A percentile compares a stretch with the other conserved stretches of the same genome.
phyloP scores from a whole-genome alignment of 306 rosid genomes.

The Ochetophila trinervis region DNA sequence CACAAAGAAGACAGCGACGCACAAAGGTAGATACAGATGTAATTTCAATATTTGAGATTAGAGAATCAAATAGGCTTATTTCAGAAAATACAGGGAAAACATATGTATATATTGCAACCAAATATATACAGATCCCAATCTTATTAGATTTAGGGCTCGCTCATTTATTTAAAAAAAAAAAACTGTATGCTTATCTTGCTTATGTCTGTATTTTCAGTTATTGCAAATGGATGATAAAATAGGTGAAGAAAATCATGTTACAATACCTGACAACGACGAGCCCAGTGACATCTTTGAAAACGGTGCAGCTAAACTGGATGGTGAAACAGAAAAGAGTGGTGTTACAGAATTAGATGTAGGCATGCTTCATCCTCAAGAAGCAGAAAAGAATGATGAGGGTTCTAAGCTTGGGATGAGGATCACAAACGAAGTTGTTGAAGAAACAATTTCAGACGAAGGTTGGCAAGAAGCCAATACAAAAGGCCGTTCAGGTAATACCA shows the following conservation, averaged over 20 bases:
- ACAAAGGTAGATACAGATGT: conserved; percentile 57
- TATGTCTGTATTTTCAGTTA: conserved; percentile 35
- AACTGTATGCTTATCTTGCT: too few relatives aligned
- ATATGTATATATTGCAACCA: too few relatives aligned
- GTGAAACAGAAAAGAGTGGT: conserved; percentile 16
- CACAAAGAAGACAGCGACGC: conserved; percentile 78
- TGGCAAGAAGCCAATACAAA: conserved; percentile 96
- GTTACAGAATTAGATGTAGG: conserved; percentile 29
- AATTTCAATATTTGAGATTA: too few relatives aligned
- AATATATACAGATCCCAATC: too few relatives aligned
- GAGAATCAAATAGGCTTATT: too few relatives aligned
- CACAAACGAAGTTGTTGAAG: conserved; percentile 45
- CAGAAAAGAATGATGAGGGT: conserved; percentile 37
- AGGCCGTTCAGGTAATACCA: conserved; percentile 56
- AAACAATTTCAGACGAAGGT: conserved; percentile 71
- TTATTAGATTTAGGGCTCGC: too few relatives aligned
- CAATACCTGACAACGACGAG: conserved; percentile 32
- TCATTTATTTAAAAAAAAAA: too few relatives aligned
- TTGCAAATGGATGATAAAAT: conserved; percentile 47
- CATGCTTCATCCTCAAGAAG: conserved; percentile 34
- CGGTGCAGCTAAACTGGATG: conserved; percentile 23
- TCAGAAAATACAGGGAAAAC: too few relatives aligned
- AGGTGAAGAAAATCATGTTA: conserved; percentile 37
- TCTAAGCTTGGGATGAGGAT: conserved; percentile 22
- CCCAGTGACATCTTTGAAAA: conserved; percentile 37